Evolutionary conservation across 148 eudicot species (phyloP), one percentile per base, ranked within the genome.

Genomic region (Vaccinium myrtillus): DNA sequence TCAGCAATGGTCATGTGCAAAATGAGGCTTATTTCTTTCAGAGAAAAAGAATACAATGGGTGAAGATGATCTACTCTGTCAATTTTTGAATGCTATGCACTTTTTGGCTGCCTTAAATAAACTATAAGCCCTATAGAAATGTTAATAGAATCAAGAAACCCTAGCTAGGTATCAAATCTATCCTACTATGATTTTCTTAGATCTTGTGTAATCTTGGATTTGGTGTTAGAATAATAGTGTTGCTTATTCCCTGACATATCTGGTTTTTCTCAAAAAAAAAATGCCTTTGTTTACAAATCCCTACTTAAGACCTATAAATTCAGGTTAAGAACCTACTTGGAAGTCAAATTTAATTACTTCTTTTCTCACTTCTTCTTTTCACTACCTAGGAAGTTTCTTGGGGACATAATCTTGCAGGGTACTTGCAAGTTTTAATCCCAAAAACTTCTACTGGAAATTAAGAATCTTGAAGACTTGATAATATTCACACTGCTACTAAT

Each of bases 1-100:
- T 83, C 92, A 90, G 78, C 89, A 90, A 87, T 95, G 83, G 43
- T 89, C 49, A 69, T 54, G 70, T 69, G 77, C 23, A 76, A 84
- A 75, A 76, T 58, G 71, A 43, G 70, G 79, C 58, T 46, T 16
- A 69, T 27, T 27, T 9, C 11, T 9, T 53, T 15, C 55, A 58
- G 70, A 27, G 36, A 51, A 51, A 36, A 36, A 12, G 36, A 63
- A 27, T 8, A 27, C 30, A 18, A 59, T 32, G 46, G 78, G 80
- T 43, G 61, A 81, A 84, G 81, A 58, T 12, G 16, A 25, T 69
- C 67, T 63, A 54, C 48, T 77, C 69, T 78, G 65, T 82, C 43
- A 77, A 77, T 82, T 77, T 82, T 86, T 58, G 69, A 67, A 53
- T 78, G 50, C 23, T 59, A 48, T 78, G 89, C 77, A 70, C 67